Conservation (phyloP, 345 rosid species). For the Citrus sp. region DNA sequence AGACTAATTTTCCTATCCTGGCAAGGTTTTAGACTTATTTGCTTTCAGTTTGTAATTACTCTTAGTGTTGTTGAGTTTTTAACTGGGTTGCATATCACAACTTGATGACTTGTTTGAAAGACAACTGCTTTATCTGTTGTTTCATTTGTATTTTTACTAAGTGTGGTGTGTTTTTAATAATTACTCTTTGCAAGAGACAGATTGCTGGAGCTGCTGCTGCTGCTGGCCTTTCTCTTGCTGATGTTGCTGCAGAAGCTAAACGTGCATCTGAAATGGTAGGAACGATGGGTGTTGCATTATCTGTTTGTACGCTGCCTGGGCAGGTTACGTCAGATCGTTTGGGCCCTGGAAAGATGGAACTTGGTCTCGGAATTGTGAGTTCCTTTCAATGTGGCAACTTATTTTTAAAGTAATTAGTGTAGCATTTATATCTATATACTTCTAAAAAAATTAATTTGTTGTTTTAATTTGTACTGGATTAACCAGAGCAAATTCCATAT, state of each 20-base stretch:
- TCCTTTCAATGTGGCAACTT: slow-evolving; percentile 7
- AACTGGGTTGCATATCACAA: background rate
- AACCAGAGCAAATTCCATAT: background rate
- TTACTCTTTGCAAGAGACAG: slow-evolving; percentile 38
- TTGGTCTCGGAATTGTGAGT: slow-evolving; percentile 97
- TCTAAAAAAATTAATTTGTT: background rate
- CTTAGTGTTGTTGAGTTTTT: background rate
- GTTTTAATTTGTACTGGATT: background rate
- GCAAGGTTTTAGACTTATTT: background rate
- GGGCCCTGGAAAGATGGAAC: slow-evolving; percentile 91
- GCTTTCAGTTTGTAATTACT: background rate
- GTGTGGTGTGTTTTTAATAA: slow-evolving; percentile 8
- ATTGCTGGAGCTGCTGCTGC: slow-evolving; percentile 97
- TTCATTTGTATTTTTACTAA: background rate
- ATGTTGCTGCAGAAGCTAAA: slow-evolving; percentile 78
- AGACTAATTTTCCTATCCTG: background rate
- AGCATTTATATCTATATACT: too few species aligned
- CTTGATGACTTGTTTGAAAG: background rate
- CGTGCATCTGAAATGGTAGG: slow-evolving; percentile 82
- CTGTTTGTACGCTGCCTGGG: slow-evolving; percentile 90
- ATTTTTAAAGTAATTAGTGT: background rate
- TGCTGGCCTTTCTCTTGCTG: slow-evolving; percentile 73
- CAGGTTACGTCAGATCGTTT: slow-evolving; percentile 83
- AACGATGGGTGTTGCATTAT: slow-evolving; percentile 92
- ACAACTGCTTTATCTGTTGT: background rate